Evolutionary conservation across 306 rosid species (phyloP).

Genomic region (Malus sieversii): DNA sequence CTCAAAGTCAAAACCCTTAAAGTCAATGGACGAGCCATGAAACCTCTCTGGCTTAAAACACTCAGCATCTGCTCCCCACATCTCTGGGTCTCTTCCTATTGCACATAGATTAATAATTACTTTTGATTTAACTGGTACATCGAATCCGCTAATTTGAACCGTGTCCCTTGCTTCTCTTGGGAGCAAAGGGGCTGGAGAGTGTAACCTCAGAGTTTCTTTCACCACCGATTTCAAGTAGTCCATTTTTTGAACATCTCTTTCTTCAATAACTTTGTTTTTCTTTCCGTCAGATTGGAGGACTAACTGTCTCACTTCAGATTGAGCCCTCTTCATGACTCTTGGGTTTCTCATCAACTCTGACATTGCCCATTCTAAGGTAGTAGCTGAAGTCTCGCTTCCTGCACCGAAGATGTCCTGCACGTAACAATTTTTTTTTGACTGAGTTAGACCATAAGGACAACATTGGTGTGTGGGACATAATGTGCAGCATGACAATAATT

Average conservation of each 20-base stretch:
- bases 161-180: slow-evolving; percentile 2
- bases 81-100: not conserved
- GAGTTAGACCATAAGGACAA: too few relatives aligned
- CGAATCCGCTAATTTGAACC: not conserved
- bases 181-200: not conserved
- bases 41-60: slow-evolving; percentile 15
- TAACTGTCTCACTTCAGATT: not conserved
- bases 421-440: too few relatives aligned
- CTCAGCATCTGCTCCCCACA: not conserved
- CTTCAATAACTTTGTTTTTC: not conserved
- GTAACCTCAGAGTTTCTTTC: not conserved
- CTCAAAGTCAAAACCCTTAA: not conserved
- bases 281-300: not conserved
- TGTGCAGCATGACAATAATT: too few relatives aligned
- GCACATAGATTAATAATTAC: not conserved
- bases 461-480: too few relatives aligned
- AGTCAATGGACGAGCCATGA: not conserved
- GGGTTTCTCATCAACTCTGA: slow-evolving; percentile 19
- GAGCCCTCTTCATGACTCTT: not conserved
- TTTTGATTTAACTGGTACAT: not conserved
- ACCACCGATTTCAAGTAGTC: not conserved
- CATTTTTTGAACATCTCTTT: not conserved
- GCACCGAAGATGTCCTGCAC: slow-evolving; percentile 17
- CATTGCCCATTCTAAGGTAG: slow-evolving; percentile 32
- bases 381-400: slow-evolving; percentile 31